Evolutionary conservation across 352 stramenopile species (phyloP), one percentile per base, ranked within the genome.

Genomic region (Pythium brassicae): DNA sequence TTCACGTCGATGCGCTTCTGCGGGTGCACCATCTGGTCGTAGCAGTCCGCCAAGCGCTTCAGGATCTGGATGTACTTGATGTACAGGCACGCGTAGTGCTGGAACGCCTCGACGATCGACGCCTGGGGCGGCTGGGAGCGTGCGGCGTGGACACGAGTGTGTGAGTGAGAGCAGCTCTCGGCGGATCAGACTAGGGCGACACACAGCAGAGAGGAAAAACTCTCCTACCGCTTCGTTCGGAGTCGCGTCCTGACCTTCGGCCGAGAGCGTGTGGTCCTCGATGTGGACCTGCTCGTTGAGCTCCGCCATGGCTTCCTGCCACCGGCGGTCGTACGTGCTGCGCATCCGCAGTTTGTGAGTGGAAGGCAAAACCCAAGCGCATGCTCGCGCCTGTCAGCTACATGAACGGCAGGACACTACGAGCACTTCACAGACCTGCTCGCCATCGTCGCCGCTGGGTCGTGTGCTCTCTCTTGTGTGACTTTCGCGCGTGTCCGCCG

Each of bases 1-100:
- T 96, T 95, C 25, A 98, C 89, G 63, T 97, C 89, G 49, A 97
- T 84, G 35, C 94, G 89, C 62, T 98, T 98, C 59, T 98, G 94
- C 19, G 91, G 92, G 55, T 98, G 94, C 47, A 97, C 83, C 74
- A 97, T 97, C 71, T 87, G 78, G 53, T 98, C 90, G 70, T 97
- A 97, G 66, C 88, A 97, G 53, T 86, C 79, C 29, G 95, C 70
- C 48, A 98, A 71, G 2, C 87, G 83, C 32, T 78, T 82, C 53
- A 98, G 79, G 58, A 98, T 96, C 65, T 98, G 85, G 48, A 94
- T 79, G 63, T 97, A 97, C 74, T 97, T 96, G 60, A 98, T 95
- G 74, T 98, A 98, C 34, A 98, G 71, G 49, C 86, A 95, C n/a
- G 89, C 87, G 66, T 97, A 98, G 68, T 98, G 89, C 72, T 97